A percentile compares a stretch with the other conserved stretches of the same genome.
Conservation (phyloP, 495 filamentous ascomycete genomes). For the Darksidea phi region DNA sequence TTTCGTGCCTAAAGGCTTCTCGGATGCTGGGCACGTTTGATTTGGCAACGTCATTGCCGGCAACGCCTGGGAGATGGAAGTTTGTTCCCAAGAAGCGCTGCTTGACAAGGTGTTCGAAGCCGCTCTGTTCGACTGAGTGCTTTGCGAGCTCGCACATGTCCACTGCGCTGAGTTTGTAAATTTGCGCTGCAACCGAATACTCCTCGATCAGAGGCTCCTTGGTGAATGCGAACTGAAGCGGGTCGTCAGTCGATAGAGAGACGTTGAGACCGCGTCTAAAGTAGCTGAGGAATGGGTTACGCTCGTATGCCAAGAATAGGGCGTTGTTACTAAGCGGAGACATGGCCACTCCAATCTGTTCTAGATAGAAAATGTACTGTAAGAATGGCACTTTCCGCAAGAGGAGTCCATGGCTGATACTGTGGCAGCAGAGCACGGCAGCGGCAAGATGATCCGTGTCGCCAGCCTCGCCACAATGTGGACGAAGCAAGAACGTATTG, state of each 20-base stretch:
- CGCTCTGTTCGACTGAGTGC: conserved; percentile 91
- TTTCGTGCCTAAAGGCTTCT: conserved; percentile 83
- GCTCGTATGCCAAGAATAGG: conserved; percentile 92
- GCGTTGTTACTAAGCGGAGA: conserved; percentile 98
- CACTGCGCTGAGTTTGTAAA: conserved; percentile 94
- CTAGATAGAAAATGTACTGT: conserved; percentile 96
- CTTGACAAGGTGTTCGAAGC: conserved; percentile 86
- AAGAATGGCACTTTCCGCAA: conserved; percentile 90
- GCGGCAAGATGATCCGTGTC: conserved; percentile 95
- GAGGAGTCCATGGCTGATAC: conserved; percentile 92
- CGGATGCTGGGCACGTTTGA: conserved; percentile 93
- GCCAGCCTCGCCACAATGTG: conserved; percentile 95
- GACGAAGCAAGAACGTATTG: conserved; percentile 90
- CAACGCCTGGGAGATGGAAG: conserved; percentile 69
- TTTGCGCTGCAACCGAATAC: conserved; percentile 95
- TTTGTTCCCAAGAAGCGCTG: conserved; percentile 81
- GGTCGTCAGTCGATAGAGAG: conserved; percentile 93
- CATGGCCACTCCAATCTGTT: conserved; percentile 98
- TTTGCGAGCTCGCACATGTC: conserved; percentile 99
- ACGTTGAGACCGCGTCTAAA: conserved; percentile 94
- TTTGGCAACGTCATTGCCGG: conserved; percentile 87
- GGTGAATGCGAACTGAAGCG: conserved; percentile 96
- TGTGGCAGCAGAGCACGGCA: conserved; percentile 90
- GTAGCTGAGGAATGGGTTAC: conserved; percentile 93
- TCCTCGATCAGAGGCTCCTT: conserved; percentile 98